Evolutionary conservation across 1,284 basidiomycete species (phyloP), one percentile per base, ranked within the genome.

Genomic region (Pascua guehoae): DNA sequence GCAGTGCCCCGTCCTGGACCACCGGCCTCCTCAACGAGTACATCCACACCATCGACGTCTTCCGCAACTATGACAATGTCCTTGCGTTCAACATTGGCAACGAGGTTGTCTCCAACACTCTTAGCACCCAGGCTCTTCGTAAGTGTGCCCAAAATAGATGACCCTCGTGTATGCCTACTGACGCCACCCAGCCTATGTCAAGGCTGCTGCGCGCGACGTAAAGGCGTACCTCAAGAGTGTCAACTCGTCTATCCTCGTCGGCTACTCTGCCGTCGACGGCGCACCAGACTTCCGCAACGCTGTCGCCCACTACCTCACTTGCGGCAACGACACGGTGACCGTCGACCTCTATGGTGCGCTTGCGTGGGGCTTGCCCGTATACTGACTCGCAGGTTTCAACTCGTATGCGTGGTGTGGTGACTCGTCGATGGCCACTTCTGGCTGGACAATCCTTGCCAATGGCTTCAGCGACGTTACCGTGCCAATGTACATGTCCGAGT

Each of bases 401-500:
- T 77, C 75, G 63, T 78, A 78, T 62, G 71, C 86, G 68, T 94
- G 88, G 88, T 92, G 90, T 73, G 90, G 89, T 47, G 76, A 83
- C 58, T 84, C 84, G 11, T 83, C 80, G 16, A 85, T 85, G 70
- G 65, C 81, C 54, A 74, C 66, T 14, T 82, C 84, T 39, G 73
- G 82, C 79, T 66, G 81, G 83, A 59, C 69, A 47, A 56, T 60
- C 18, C 75, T 78, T 53, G 73, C 76, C 36, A 45, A 57, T 7
- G 78, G 77, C 18, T 81, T 81, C 63, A 56, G 59, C 12, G 62
- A 75, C 60, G 86, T 87, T 72, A 89, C 89, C 53, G 83, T 93
- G 24, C 84, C 85, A 1, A 88, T 89, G 7, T 94, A 94, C 81
- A 90, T 94, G 78, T 89, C 89, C 71, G 91, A 96, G 81, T 95